Conservation (phyloP, 1,284 basidiomycete species). For the Volvariella surrecta region DNA sequence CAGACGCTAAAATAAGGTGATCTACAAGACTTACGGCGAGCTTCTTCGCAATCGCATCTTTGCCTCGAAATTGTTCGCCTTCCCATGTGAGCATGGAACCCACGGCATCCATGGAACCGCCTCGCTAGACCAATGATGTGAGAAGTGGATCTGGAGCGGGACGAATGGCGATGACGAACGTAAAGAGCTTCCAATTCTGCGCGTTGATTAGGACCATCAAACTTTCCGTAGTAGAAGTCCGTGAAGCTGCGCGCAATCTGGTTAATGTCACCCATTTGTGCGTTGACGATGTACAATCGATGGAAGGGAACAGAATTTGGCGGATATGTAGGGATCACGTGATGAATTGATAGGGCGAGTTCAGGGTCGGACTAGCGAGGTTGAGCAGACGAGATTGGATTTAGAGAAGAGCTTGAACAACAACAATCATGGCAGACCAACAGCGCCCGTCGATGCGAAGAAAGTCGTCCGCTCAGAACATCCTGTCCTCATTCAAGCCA, state of each 20-base stretch:
- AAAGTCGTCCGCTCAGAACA: slow-evolving; percentile 77
- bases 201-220: slow-evolving; percentile 63
- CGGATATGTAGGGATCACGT: background rate
- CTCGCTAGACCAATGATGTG: slow-evolving; percentile 46
- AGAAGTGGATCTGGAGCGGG: slow-evolving; percentile 20
- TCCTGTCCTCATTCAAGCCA: slow-evolving; percentile 68
- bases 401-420: too few species aligned
- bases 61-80: slow-evolving; percentile 55
- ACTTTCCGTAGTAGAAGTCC: slow-evolving; percentile 68
- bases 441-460: slow-evolving; percentile 63
- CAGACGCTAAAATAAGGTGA: slow-evolving; percentile 8
- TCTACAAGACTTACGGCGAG: slow-evolving; percentile 50
- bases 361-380: background rate
- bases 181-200: slow-evolving; percentile 53
- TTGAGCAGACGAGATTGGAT: background rate
- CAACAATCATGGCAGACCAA: slow-evolving; percentile 23
- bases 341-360: background rate
- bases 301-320: too few species aligned
- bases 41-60: slow-evolving; percentile 65
- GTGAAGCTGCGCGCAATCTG: slow-evolving; percentile 60
- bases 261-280: slow-evolving; percentile 65
- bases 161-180: slow-evolving; percentile 45
- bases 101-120: too few species aligned
- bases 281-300: too few species aligned
- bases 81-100: slow-evolving; percentile 94